phyloP scores from a whole-genome alignment of 495 filamentous ascomycete species.

The Apiosordaria backusii region DNA sequence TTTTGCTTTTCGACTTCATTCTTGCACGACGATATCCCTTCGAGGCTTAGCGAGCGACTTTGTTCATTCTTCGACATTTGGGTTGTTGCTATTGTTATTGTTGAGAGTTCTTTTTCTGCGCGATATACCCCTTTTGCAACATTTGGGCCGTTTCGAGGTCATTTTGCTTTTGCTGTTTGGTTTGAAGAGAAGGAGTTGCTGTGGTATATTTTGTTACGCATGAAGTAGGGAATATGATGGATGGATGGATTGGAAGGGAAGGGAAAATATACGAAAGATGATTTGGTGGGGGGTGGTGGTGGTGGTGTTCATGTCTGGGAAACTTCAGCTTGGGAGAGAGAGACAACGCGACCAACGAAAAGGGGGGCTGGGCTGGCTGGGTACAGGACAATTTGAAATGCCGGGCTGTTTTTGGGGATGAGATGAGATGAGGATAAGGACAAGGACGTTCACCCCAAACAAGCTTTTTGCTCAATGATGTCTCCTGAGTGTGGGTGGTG shows the following conservation, averaged over 20 bases:
- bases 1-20: conserved; percentile 9
- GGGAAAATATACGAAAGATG: background rate
- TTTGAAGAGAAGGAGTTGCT: background rate
- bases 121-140: no score
- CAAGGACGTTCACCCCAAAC: no score
- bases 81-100: background rate
- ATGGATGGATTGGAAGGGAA: background rate
- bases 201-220: background rate
- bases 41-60: conserved; percentile 9
- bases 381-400: no score
- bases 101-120: background rate
- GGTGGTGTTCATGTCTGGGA: no score
- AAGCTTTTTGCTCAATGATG: no score
- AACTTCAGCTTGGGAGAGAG: no score
- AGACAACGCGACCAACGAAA: no score
- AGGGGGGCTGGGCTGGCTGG: no score
- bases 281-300: no score
- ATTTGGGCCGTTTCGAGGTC: background rate
- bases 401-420: no score
- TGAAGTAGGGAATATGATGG: background rate
- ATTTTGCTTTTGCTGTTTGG: conserved; percentile 11
- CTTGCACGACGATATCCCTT: conserved; percentile 25
- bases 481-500: no score
- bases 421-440: no score
- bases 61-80: background rate